These are phyloP conservation scores for Xerocomus amazonicus DNA, from an alignment of 1,284 basidiomycete genomes.

Conservation along the genomic window DNA sequence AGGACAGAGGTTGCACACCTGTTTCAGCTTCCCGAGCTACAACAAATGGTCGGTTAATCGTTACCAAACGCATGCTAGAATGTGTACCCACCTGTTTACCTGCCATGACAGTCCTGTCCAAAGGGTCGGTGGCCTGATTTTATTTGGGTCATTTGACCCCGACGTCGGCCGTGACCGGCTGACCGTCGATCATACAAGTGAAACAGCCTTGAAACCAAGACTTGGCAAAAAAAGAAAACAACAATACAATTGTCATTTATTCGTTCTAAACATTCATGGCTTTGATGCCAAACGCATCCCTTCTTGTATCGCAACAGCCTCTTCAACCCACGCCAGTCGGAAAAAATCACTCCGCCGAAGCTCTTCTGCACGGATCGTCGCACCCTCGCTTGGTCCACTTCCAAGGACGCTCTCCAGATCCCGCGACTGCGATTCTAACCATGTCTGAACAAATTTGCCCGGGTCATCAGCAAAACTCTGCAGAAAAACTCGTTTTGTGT, in stretches of 20 bases:
- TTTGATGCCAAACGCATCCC: slow-evolving; percentile 49
- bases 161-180: slow-evolving; percentile 14
- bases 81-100: slow-evolving; percentile 49
- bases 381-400: slow-evolving; percentile 78
- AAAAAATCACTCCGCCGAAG: slow-evolving; percentile 87
- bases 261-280: slow-evolving; percentile 17
- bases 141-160: slow-evolving; percentile 14
- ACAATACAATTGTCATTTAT: background rate
- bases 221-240: background rate
- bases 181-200: slow-evolving; percentile 9
- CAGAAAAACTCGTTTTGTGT: slow-evolving; percentile 85
- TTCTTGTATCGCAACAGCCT: slow-evolving; percentile 56
- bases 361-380: slow-evolving; percentile 82
- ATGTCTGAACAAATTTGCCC: slow-evolving; percentile 80
- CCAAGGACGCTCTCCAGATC: slow-evolving; percentile 90
- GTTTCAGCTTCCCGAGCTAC: slow-evolving; percentile 60
- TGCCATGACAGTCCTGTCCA: slow-evolving; percentile 39
- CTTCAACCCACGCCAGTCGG: slow-evolving; percentile 85
- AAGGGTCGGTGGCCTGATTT: slow-evolving; percentile 16
- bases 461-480: slow-evolving; percentile 81
- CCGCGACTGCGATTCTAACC: slow-evolving; percentile 87
- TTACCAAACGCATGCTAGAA: too few species aligned
- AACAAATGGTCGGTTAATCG: too few species aligned
- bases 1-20: slow-evolving; percentile 39
- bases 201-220: background rate